Evolutionary conservation across 805 yeast genomes (phyloP).

Genomic region (Gaillardinia entomophila): DNA sequence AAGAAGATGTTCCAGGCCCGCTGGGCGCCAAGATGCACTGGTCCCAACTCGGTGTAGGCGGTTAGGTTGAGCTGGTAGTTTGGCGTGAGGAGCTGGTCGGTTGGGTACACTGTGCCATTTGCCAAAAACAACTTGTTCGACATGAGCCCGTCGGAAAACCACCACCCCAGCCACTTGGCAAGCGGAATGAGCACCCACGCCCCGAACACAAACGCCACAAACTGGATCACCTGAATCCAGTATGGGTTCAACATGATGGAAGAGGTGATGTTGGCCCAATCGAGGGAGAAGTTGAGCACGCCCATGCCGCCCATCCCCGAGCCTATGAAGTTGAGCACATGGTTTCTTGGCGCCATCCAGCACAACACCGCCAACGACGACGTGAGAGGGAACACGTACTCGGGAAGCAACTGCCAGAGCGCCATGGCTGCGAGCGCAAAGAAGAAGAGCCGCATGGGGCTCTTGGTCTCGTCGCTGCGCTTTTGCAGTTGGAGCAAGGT

Average conservation of each 20-base stretch:
- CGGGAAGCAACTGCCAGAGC: constrained; percentile 47
- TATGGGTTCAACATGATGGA: constrained; percentile 46
- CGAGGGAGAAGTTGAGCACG: constrained; percentile 41
- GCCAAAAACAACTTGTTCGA: constrained; percentile 34
- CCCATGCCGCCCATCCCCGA: constrained; percentile 53
- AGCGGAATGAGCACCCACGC: constrained; percentile 46
- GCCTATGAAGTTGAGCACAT: constrained; percentile 39
- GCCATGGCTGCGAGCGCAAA: constrained; percentile 27
- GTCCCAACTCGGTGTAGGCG: constrained; percentile 41
- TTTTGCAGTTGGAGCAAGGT: constrained; percentile 32
- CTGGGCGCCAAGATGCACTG: constrained; percentile 43
- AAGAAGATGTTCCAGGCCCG: constrained; percentile 47
- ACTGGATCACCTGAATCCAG: constrained; percentile 47
- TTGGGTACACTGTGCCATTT: constrained; percentile 39
- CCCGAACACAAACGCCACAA: constrained; percentile 39
- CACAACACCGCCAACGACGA: constrained; percentile 46
- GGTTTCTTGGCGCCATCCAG: constrained; percentile 42
- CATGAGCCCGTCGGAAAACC: constrained; percentile 39
- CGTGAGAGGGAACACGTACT: constrained; percentile 42
- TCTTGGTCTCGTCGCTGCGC: constrained; percentile 12
- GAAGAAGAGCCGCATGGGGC: constrained; percentile 35
- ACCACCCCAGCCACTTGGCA: constrained; percentile 43
- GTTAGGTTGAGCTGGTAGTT: constrained; percentile 38
- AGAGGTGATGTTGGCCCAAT: constrained; percentile 51
- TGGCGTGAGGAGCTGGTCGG: constrained; percentile 31